Evolutionary conservation across 2,329 filamentous ascomycete species (phyloP).

Genomic region (Akanthomyces dipterigenus): DNA sequence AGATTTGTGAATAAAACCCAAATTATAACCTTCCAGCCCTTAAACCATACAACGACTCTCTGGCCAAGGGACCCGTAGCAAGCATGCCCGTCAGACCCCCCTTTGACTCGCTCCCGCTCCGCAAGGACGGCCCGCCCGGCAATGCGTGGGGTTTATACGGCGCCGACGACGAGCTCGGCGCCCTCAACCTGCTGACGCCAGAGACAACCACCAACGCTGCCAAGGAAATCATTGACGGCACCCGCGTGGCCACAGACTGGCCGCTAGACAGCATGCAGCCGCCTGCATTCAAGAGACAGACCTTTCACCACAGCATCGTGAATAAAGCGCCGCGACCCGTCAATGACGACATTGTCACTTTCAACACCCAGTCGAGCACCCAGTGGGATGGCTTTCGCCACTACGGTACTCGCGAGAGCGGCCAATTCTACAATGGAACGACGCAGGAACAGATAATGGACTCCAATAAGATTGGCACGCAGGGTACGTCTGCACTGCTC

Average conservation of each 20-base stretch:
- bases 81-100: conserved; percentile 16
- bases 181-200: conserved; percentile 46
- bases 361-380: conserved; percentile 32
- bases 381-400: conserved; percentile 35
- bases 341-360: conserved; percentile 27
- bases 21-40: not conserved
- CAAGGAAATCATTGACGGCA: conserved; percentile 23
- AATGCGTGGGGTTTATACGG: conserved; percentile 54
- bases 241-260: conserved; percentile 29
- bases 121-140: conserved; percentile 40
- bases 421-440: conserved; percentile 26
- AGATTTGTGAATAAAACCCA: not conserved
- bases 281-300: conserved; percentile 27
- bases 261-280: conserved; percentile 24
- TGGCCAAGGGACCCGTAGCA: not conserved
- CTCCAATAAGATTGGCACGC: conserved; percentile 22
- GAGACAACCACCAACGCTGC: conserved; percentile 20
- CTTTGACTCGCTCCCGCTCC: conserved; percentile 43
- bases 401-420: conserved; percentile 31
- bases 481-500: conserved; percentile 18
- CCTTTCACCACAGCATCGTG: conserved; percentile 24
- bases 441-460: conserved; percentile 38
- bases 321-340: conserved; percentile 23
- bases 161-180: conserved; percentile 43
- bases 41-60: not conserved